Percentiles rank a stretch among this genome's conserved stretches.
phyloP scores from a whole-genome alignment of 495 filamentous ascomycete species.

The Polyplosphaeria fusca region DNA sequence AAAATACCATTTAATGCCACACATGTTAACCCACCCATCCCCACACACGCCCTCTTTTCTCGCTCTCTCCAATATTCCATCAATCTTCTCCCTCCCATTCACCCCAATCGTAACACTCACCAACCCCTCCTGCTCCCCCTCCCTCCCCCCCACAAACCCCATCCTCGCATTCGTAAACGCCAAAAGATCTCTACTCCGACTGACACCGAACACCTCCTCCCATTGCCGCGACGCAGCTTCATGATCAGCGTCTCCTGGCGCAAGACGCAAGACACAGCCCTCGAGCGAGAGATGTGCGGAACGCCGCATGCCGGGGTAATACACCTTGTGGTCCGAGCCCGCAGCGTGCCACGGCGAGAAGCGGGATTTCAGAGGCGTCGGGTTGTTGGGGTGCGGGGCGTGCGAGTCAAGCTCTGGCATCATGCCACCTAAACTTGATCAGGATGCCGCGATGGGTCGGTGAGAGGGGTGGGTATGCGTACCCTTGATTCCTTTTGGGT shows the following conservation, averaged over 20 bases:
- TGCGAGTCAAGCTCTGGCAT: constrained; percentile 40
- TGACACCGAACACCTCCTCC: constrained; percentile 38
- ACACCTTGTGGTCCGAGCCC: constrained; percentile 29
- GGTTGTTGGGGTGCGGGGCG: constrained; percentile 18
- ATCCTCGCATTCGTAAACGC: constrained; percentile 38
- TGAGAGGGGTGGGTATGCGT: too few relatives aligned
- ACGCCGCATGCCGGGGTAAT: constrained; percentile 31
- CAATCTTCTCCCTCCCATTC: constrained; percentile 27
- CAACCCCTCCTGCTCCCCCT: constrained; percentile 32
- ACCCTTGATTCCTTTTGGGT: constrained; percentile 39
- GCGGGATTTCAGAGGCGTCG: constrained; percentile 30
- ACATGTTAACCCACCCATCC: constrained; percentile 34
- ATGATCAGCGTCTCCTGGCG: constrained; percentile 26
- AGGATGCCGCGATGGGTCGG: neutral
- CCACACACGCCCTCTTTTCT: constrained; percentile 28
- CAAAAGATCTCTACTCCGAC: constrained; percentile 33
- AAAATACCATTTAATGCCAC: constrained; percentile 37
- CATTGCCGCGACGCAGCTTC: constrained; percentile 35
- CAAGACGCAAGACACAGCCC: constrained; percentile 31
- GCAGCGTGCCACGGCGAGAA: constrained; percentile 39
- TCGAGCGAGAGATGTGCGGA: constrained; percentile 29
- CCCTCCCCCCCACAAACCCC: constrained; percentile 32
- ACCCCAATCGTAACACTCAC: constrained; percentile 35
- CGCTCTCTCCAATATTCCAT: constrained; percentile 31
- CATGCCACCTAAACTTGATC: constrained; percentile 28